Evolutionary conservation across 768 basidiomycete genomes (phyloP).

Genomic region (Termitomyces sp.): DNA sequence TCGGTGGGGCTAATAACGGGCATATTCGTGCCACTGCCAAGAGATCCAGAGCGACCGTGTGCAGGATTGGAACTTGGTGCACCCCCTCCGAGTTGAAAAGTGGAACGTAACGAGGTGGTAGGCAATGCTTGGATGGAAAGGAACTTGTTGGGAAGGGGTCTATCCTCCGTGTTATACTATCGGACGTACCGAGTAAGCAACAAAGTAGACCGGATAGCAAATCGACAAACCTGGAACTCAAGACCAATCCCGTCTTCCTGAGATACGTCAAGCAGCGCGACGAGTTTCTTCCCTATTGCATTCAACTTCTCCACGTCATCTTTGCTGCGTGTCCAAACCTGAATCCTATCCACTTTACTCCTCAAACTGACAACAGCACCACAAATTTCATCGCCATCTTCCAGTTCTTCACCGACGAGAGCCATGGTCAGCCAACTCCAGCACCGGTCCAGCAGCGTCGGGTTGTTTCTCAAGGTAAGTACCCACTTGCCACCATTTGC

Average conservation of each 20-base stretch:
- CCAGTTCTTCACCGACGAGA: constrained; percentile 80
- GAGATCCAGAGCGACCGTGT: constrained; percentile 13
- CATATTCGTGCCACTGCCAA: not conserved
- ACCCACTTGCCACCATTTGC: constrained; percentile 95
- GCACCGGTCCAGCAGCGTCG: constrained; percentile 73
- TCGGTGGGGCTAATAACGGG: constrained; percentile 5
- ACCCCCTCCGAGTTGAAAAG: constrained; percentile 40
- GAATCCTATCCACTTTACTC: constrained; percentile 85
- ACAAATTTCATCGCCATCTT: constrained; percentile 70
- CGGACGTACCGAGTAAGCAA: not conserved
- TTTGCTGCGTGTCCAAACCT: constrained; percentile 84
- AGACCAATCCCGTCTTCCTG: constrained; percentile 82
- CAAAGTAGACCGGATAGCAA: not conserved
- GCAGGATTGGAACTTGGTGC: constrained; percentile 8
- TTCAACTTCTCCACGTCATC: constrained; percentile 86
- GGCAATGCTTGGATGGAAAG: constrained; percentile 73
- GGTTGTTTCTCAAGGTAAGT: constrained; percentile 84
- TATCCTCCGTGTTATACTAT: constrained; percentile 85
- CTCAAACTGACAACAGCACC: constrained; percentile 85
- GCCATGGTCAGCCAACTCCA: constrained; percentile 93
- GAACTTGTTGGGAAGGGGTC: constrained; percentile 78
- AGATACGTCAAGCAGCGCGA: constrained; percentile 78
- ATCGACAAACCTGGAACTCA: constrained; percentile 71
- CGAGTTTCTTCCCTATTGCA: constrained; percentile 74
- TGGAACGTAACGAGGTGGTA: constrained; percentile 57